Percentiles rank a stretch among this genome's conserved stretches.
Evolutionary conservation across 257 asterid genomes (phyloP).

Genomic region (Solanum piurae): DNA sequence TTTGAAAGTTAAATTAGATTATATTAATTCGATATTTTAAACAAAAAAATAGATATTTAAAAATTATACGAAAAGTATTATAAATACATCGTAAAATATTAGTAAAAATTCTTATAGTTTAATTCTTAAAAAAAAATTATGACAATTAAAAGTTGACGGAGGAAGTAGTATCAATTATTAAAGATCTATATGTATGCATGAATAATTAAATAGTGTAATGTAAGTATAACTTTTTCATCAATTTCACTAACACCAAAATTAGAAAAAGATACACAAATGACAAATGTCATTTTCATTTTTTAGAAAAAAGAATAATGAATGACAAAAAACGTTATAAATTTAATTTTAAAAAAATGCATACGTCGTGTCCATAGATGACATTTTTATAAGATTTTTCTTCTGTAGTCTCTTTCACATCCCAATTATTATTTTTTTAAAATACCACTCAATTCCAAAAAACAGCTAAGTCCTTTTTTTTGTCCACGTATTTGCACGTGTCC

Average conservation of each 20-base stretch:
- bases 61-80: too few species aligned
- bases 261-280: background rate
- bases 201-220: background rate
- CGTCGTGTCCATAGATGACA: conserved; percentile 25
- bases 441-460: conserved; percentile 22
- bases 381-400: background rate
- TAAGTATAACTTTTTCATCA: background rate
- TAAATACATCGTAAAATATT: too few species aligned
- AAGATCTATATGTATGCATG: background rate
- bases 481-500: conserved; percentile 44
- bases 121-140: too few species aligned
- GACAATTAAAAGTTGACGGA: too few species aligned
- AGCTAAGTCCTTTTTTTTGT: background rate
- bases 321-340: too few species aligned
- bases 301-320: background rate
- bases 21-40: too few species aligned
- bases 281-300: background rate
- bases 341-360: background rate
- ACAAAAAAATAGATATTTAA: too few species aligned
- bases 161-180: background rate
- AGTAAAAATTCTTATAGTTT: rapidly evolving
- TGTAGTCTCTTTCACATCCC: conserved; percentile 8
- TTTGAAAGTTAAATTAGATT: too few species aligned
- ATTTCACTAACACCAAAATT: background rate
- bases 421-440: background rate